Evolutionary conservation across 2,329 filamentous ascomycete species (phyloP).

Genomic region (Aspergillus sp.): DNA sequence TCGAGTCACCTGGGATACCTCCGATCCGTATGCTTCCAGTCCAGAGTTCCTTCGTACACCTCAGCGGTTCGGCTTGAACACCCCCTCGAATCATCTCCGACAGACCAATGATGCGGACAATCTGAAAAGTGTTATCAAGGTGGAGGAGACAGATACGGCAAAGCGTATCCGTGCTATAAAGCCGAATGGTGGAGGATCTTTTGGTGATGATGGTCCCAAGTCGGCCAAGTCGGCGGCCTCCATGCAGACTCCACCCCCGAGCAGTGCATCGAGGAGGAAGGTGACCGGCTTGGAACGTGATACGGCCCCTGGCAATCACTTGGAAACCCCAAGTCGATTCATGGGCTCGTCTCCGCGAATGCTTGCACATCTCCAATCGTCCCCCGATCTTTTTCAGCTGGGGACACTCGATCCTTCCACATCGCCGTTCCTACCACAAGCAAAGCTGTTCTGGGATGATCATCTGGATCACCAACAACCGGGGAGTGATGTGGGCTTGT

Average conservation of each 20-base stretch:
- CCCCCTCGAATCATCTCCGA: constrained; percentile 21
- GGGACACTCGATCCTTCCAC: constrained; percentile 47
- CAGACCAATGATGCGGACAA: constrained; percentile 8
- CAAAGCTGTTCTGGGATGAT: constrained; percentile 46
- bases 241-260: constrained; percentile 58
- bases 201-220: constrained; percentile 25
- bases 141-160: constrained; percentile 27
- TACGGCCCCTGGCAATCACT: constrained; percentile 25
- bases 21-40: constrained; percentile 42
- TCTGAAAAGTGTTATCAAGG: constrained; percentile 15
- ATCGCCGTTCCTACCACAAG: constrained; percentile 52
- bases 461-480: constrained; percentile 22
- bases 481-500: constrained; percentile 10
- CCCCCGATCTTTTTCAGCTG: constrained; percentile 51
- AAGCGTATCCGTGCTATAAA: constrained; percentile 25
- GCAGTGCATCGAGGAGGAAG: constrained; percentile 49
- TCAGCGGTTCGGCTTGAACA: constrained; percentile 31
- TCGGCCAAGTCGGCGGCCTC: constrained; percentile 38
- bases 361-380: constrained; percentile 50
- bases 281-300: constrained; percentile 28
- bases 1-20: constrained; percentile 41
- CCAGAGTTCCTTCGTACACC: constrained; percentile 40
- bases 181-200: constrained; percentile 12
- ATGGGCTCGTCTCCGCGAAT: constrained; percentile 42
- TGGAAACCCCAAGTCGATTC: constrained; percentile 40